Percentiles rank a stretch among this genome's conserved stretches.
Evolutionary conservation across 2,329 filamentous ascomycete species (phyloP).

Genomic region (Monilinia laxa): DNA sequence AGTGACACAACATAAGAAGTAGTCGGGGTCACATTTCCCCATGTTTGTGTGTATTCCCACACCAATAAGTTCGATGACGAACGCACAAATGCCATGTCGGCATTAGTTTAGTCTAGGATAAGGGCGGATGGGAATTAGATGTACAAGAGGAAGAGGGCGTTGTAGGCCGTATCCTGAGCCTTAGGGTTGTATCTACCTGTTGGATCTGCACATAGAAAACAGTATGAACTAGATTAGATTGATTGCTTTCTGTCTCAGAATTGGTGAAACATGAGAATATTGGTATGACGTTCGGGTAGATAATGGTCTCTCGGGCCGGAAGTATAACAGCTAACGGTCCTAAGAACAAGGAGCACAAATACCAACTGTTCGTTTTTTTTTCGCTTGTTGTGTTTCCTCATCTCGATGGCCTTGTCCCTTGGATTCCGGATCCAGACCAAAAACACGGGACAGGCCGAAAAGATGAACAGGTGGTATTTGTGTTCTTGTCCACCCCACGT

Average conservation of each 20-base stretch:
- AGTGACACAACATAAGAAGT: not conserved
- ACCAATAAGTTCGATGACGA: conserved; percentile 4
- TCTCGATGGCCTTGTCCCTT: conserved; percentile 10
- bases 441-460: conserved; percentile 6
- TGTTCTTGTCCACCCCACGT: conserved; percentile 14
- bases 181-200: not conserved
- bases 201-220: not conserved
- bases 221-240: conserved; percentile 14
- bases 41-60: conserved; percentile 3
- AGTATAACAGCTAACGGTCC: not conserved
- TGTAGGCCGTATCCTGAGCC: not conserved
- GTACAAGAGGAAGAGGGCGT: conserved; percentile 8
- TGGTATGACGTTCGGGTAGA: not conserved
- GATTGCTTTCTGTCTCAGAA: conserved; percentile 6
- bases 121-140: not conserved
- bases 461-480: conserved; percentile 3
- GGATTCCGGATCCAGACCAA: conserved; percentile 1
- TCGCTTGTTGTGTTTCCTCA: not conserved
- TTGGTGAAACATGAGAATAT: conserved; percentile 1
- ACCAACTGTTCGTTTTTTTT: not conserved
- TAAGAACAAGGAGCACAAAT: not conserved
- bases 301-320: conserved; percentile 9
- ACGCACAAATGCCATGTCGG: conserved; percentile 16
- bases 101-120: conserved; percentile 13
- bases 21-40: not conserved